Base-by-base conservation (phyloP, 1,284 basidiomycete genomes). In the Trichosporon sp. region DNA sequence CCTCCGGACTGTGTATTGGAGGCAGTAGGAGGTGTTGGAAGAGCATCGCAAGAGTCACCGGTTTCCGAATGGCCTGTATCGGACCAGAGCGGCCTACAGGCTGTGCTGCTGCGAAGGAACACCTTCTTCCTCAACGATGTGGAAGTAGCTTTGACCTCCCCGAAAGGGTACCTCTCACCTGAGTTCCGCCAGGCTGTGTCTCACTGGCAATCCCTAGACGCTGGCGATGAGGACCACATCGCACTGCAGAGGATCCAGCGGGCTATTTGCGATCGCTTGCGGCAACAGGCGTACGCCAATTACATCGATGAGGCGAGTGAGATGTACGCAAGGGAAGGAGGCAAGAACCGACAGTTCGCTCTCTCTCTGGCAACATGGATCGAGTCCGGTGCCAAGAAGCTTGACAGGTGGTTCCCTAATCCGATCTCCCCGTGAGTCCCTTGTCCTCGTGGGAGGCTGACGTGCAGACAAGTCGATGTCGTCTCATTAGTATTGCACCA, bases 1-100 rank as follows among this genome's bases (percentile, higher is more conserved):
- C 95, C 95, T 3, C 82, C 95, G 70, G 95, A 96, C 72, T 99
- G 95, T 78, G 87, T 99, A 58, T 89, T 89, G 0, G 95, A 98
- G 77, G 94, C 92, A 14, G 80, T 96, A 54, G 84, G 86, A 59
- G 86, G 86, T 58, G 85, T 95, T 14, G 82, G 83, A 33, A 89
- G 89, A 73, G 85, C 88, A 2, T 83, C 89, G 71, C 81, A 85
- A 37, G 91, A 94, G 68, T 83, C 84, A 37, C 85, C 86, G 56
- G 68, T 93, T 46, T 88, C 89, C 58, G 83, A 85, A 46, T 98
- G 95, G 95, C 85, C 90, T 5, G 81, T 81, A 37, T 83, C 86
- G 65, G 95, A 99, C 73, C 71, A 67, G 34, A 63, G 67, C 11
- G 70, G 70, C 0, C 57, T 76, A 13, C 64, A 74, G 8, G 46